Conservation (phyloP, 805 yeast species). For the Cyberlindnera xylosilytica region DNA sequence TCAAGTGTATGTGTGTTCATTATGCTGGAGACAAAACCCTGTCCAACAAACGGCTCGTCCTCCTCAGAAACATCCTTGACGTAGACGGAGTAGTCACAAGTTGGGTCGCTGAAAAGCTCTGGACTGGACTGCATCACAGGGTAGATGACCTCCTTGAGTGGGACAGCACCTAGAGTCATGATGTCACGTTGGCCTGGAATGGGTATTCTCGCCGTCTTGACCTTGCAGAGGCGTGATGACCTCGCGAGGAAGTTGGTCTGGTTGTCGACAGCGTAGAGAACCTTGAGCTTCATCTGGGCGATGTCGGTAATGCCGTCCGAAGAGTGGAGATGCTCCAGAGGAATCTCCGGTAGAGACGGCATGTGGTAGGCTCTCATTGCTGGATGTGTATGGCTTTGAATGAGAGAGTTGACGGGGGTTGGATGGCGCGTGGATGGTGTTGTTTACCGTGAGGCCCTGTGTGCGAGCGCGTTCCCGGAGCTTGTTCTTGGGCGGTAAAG, state of each 20-base stretch:
- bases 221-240: slow-evolving; percentile 31
- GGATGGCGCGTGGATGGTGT: background rate
- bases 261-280: slow-evolving; percentile 41
- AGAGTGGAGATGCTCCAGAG: slow-evolving; percentile 18
- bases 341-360: slow-evolving; percentile 31
- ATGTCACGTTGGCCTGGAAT: slow-evolving; percentile 41
- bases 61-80: slow-evolving; percentile 48
- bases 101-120: slow-evolving; percentile 35
- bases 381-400: background rate
- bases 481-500: too few species aligned
- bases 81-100: slow-evolving; percentile 44
- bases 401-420: background rate
- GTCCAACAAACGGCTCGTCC: slow-evolving; percentile 50
- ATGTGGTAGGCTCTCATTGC: slow-evolving; percentile 29
- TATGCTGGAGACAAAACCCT: slow-evolving; percentile 38
- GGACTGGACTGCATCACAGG: slow-evolving; percentile 44
- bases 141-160: slow-evolving; percentile 44
- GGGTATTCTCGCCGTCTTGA: slow-evolving; percentile 43
- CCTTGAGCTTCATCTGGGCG: slow-evolving; percentile 31
- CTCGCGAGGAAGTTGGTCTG: slow-evolving; percentile 42
- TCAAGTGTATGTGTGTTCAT: slow-evolving; percentile 17
- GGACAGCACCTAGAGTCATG: slow-evolving; percentile 39
- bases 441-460: background rate
- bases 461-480: too few species aligned
- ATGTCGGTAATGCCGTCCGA: slow-evolving; percentile 14